Base-by-base conservation (phyloP, 179 eudicot genomes). In the Drosera spatulata region DNA sequence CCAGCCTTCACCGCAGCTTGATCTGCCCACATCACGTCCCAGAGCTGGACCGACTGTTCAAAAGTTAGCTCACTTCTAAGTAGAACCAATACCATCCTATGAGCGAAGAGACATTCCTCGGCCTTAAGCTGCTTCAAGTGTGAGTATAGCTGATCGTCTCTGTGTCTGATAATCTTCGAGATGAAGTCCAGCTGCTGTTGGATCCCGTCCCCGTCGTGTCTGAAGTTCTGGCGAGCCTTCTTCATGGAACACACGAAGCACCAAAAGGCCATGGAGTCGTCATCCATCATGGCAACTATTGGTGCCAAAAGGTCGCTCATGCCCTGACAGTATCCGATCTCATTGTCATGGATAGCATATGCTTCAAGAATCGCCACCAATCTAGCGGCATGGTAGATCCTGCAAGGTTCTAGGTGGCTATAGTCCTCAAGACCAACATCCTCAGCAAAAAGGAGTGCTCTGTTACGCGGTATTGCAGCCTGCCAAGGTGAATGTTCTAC, bases 11-110 rank as follows among this genome's bases (percentile, higher is more conserved):
- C 77, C 4, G 97, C 97, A 7, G 93, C 93, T 74, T 87, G 89
- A 68, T 90, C 95, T 0, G 97, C 91, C 97, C 97, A 90, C 89
- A 90, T 82, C n/a, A 90, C 91, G 66, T 90, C 97, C 97, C 97
- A 90, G n/a, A 90, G 83, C 53, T 95, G 85, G 13, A 87, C 66
- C 12, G 95, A 0, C 33, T 22, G 33, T 22, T 22, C 33, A 22
- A 22, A 22, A 22, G 33, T 22, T 22, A 22, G 33, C 33, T 22
- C 33, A 0, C 33, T 22, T 22, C 33, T 22, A 22, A 22, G 33
- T 22, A 22, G 33, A 22, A 90, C 97, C 56, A 90, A 89, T 79
- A 90, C 97, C 97, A 90, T 90, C 65, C 97, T 74, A 69, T 90
- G 87, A 53, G 87, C 95, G 53, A 90, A 90, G 70, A 87, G 87